These are phyloP conservation scores for Nidularia pulvinata DNA, from an alignment of 768 basidiomycete species.

Conservation along the genomic window DNA sequence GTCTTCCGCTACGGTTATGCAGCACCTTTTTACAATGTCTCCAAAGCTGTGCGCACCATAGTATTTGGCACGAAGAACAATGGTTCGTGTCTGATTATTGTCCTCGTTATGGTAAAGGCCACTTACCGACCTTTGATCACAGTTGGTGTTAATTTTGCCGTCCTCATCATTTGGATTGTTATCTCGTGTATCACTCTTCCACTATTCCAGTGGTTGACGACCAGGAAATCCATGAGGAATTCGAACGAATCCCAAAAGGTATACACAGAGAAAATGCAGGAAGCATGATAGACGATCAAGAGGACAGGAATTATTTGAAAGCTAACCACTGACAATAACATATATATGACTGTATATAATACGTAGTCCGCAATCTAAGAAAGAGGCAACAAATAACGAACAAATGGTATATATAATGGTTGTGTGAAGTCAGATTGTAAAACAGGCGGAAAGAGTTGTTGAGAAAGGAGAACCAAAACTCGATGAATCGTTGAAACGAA, in stretches of 20 bases:
- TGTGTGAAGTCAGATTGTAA: too few species aligned
- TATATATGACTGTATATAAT: too few species aligned
- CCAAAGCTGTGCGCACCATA: slow-evolving; percentile 56
- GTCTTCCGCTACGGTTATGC: slow-evolving; percentile 71
- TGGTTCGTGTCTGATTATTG: slow-evolving; percentile 30
- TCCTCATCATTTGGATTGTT: slow-evolving; percentile 54
- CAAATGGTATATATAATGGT: too few species aligned
- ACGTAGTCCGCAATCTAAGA: too few species aligned
- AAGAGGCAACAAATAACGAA: too few species aligned
- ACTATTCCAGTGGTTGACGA: slow-evolving; percentile 40
- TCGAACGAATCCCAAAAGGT: not conserved
- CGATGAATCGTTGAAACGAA: too few species aligned
- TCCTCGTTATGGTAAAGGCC: not conserved
- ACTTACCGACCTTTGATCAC: not conserved
- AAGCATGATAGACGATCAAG: too few species aligned
- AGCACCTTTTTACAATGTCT: slow-evolving; percentile 73
- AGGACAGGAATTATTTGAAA: too few species aligned
- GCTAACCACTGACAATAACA: too few species aligned
- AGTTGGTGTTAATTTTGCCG: slow-evolving; percentile 66
- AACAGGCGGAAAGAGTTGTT: too few species aligned
- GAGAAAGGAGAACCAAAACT: too few species aligned
- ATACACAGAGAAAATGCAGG: too few species aligned
- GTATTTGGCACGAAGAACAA: slow-evolving; percentile 67
- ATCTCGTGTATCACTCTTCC: slow-evolving; percentile 55
- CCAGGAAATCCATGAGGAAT: not conserved